Evolutionary conservation across 352 stramenopile species (phyloP).

Genomic region (Phytophthora parvispora): DNA sequence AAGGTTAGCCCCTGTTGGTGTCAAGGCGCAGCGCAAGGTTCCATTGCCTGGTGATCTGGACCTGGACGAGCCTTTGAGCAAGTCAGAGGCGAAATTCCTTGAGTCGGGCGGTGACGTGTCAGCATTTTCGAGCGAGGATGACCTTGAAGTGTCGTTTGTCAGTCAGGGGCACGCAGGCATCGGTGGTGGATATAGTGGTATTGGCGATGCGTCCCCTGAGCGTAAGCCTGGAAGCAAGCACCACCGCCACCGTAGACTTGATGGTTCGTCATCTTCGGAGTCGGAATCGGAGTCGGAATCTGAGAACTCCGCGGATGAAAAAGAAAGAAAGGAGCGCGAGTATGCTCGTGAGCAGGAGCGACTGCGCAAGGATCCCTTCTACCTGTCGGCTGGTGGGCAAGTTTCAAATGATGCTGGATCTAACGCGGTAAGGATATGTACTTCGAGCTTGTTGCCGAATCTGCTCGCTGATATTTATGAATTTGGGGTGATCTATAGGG

Average conservation of each 20-base stretch:
- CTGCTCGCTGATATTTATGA: conserved; percentile 7
- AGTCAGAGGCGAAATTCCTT: conserved; percentile 74
- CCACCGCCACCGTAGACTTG: conserved; percentile 23
- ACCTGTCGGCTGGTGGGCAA: conserved; percentile 58
- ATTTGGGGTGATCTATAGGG: conserved; percentile 35
- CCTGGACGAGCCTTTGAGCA: conserved; percentile 66
- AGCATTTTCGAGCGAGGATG: conserved; percentile 73
- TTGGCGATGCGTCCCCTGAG: conserved; percentile 54
- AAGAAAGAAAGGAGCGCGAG: conserved; percentile 50
- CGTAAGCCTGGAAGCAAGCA: conserved; percentile 58
- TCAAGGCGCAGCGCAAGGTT: conserved; percentile 94
- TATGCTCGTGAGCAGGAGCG: conserved; percentile 70
- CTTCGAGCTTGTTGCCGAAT: neutral
- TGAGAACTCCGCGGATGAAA: conserved; percentile 50
- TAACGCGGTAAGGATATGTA: conserved; percentile 35
- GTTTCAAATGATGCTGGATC: conserved; percentile 38
- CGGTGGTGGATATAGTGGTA: conserved; percentile 43
- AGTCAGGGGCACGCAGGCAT: conserved; percentile 50
- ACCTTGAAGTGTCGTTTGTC: conserved; percentile 87
- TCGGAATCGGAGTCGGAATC: conserved; percentile 44
- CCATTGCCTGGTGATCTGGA: conserved; percentile 88
- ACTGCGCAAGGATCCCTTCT: conserved; percentile 85
- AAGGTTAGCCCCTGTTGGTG: conserved; percentile 87
- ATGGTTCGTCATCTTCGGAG: conserved; percentile 38
- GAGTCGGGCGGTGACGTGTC: conserved; percentile 78